These are phyloP conservation scores for Podaxis rugospora DNA, from an alignment of 768 basidiomycete genomes.

Conservation along the genomic window DNA sequence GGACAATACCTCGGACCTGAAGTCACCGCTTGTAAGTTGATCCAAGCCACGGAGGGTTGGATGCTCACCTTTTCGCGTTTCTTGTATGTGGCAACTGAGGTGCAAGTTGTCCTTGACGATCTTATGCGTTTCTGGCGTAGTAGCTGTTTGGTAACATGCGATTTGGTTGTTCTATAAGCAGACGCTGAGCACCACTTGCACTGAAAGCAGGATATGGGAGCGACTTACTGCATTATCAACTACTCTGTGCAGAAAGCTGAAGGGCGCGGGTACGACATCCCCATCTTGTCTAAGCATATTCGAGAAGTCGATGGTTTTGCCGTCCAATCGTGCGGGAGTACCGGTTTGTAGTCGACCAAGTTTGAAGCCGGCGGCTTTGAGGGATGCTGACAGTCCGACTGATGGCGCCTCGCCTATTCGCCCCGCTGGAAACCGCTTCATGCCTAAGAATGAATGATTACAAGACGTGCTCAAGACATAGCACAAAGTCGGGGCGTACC, in stretches of 20 bases:
- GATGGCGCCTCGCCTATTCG: constrained; percentile 70
- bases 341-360: constrained; percentile 83
- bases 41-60: background rate
- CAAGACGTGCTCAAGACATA: background rate
- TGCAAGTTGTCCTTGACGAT: constrained; percentile 76
- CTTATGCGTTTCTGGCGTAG: constrained; percentile 68
- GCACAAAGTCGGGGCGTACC: constrained; percentile 35
- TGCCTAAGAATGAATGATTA: constrained; percentile 33
- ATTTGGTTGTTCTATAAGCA: constrained; percentile 63
- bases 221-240: constrained; percentile 66
- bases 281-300: constrained; percentile 62
- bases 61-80: constrained; percentile 74
- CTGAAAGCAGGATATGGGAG: background rate
- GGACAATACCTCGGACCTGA: constrained; percentile 90
- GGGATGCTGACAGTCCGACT: constrained; percentile 70
- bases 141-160: constrained; percentile 65
- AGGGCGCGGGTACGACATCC: constrained; percentile 61
- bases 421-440: constrained; percentile 75
- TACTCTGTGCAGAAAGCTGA: constrained; percentile 66
- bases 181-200: background rate
- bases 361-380: constrained; percentile 70
- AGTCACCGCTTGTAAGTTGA: background rate
- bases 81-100: constrained; percentile 79
- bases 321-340: constrained; percentile 78
- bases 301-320: constrained; percentile 64